These are phyloP conservation scores for Yarrowia galli DNA, from an alignment of 1,139 yeast genomes.

Conservation along the genomic window DNA sequence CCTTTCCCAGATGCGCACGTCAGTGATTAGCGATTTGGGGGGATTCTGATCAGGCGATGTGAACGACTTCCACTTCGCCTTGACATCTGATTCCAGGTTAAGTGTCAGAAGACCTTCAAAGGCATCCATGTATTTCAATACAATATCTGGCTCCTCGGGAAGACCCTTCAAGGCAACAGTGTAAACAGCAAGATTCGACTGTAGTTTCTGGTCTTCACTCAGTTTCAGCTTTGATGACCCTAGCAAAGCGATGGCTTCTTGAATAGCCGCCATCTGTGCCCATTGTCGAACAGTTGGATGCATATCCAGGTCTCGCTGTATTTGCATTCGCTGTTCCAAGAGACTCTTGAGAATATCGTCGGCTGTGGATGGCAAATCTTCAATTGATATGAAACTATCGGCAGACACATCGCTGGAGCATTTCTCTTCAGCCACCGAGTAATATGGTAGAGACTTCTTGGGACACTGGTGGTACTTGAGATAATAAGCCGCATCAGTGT, in stretches of 20 bases:
- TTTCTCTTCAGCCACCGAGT: not conserved
- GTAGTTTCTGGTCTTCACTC: slow-evolving; percentile 14
- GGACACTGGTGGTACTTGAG: slow-evolving; percentile 17
- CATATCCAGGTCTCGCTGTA: slow-evolving; percentile 14
- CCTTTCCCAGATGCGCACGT: slow-evolving; percentile 13
- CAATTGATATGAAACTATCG: slow-evolving; percentile 9
- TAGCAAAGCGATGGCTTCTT: slow-evolving; percentile 11
- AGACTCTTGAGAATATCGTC: slow-evolving; percentile 1
- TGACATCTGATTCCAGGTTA: not conserved
- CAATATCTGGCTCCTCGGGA: slow-evolving; percentile 11
- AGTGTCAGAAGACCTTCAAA: not conserved
- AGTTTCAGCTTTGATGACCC: slow-evolving; percentile 4
- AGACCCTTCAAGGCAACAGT: slow-evolving; percentile 9
- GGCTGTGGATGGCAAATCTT: not conserved
- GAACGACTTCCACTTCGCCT: slow-evolving; percentile 2
- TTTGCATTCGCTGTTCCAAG: not conserved
- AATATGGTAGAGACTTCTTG: not conserved
- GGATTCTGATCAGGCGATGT: not conserved
- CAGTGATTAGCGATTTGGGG: not conserved
- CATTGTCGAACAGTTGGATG: slow-evolving; percentile 8
- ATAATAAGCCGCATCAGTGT: slow-evolving; percentile 1
- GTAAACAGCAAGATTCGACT: slow-evolving; percentile 6
- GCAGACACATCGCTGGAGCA: not conserved
- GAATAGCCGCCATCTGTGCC: slow-evolving; percentile 16
- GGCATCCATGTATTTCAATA: slow-evolving; percentile 14